Conservation (phyloP, 2,329 filamentous ascomycete species). For the Leptosphaerulina australis region DNA sequence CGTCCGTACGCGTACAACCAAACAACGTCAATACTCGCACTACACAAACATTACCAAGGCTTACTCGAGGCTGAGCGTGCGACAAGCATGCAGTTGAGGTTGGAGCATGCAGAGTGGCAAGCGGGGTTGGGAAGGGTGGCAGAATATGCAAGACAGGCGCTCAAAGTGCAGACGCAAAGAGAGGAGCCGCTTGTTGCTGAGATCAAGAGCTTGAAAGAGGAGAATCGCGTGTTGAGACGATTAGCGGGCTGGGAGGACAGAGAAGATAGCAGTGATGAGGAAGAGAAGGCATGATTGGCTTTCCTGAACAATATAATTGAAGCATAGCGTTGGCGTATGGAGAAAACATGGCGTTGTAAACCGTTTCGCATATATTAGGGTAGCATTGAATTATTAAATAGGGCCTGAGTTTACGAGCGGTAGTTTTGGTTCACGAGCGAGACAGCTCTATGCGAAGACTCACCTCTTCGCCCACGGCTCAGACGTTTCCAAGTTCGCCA, state of each 20-base stretch:
- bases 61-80: conserved; percentile 53
- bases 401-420: no score
- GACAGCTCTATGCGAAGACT: no score
- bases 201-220: conserved; percentile 53
- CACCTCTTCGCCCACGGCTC: no score
- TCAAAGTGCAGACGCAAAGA: conserved; percentile 47
- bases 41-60: conserved; percentile 57
- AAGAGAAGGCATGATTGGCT: conserved; percentile 12
- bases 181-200: conserved; percentile 47
- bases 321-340: conserved; percentile 36
- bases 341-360: background rate
- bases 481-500: no score
- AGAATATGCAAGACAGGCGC: conserved; percentile 50
- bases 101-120: conserved; percentile 58
- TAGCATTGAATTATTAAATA: no score
- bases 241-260: conserved; percentile 55
- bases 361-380: no score
- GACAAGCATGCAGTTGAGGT: conserved; percentile 53
- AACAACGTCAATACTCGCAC: conserved; percentile 45
- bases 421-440: no score
- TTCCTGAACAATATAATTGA: no score
- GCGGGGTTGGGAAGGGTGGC: conserved; percentile 52
- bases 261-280: conserved; percentile 51
- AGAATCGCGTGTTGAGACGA: conserved; percentile 54
- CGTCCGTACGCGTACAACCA: conserved; percentile 35